Evolutionary conservation across 2,329 filamentous ascomycete species (phyloP), one percentile per base, ranked within the genome.

Genomic region (Calonectria crousiana): DNA sequence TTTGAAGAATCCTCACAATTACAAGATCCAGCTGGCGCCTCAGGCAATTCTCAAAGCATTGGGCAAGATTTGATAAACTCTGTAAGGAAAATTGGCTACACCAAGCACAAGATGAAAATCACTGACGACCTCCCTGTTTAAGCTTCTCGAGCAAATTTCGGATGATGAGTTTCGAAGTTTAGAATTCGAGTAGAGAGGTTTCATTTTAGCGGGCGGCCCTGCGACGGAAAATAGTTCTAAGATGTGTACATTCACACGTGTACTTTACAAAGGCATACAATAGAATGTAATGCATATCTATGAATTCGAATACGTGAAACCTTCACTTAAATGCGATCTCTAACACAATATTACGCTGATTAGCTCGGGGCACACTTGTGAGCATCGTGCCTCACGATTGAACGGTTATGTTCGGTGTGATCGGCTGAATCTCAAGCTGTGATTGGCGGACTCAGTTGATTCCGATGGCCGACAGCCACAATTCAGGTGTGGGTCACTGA

Each of bases 381-480:
- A 3, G 9, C 44, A 13, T 47, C 20, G n/a, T 47, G 10, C 10
- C 2, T 20, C 44, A 47, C 9, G 44, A 23, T 23, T 47, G 20
- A 23, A 47, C 4, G 44, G 44, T 10, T 10, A 23, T 8, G 2
- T 13, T 23, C 3, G 8, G 20, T 13, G 2, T n/a, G 2, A 13
- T 47, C 18, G 20, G n/a, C 44, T 23, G 44, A 47, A 23, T 11
- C 20, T 23, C 44, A 23, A 47, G 20, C 44, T 60, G 30, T 49
- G 58, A 65, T 73, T 73, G 71, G 71, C 71, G 71, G 71, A 70
- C 67, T 70, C 58, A 20, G 23, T 32, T 53, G 53, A 36, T 26
- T 65, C 71, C 66, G 66, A 51, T 41, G 36, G 32, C 52, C 65
- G 28, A 38, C 16, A 38, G 26, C 53, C 44, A 66, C 65, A 32